Conservation (phyloP, 225 moss, liverwort and hornwort genomes). For the Rhytidiadelphus loreus region DNA sequence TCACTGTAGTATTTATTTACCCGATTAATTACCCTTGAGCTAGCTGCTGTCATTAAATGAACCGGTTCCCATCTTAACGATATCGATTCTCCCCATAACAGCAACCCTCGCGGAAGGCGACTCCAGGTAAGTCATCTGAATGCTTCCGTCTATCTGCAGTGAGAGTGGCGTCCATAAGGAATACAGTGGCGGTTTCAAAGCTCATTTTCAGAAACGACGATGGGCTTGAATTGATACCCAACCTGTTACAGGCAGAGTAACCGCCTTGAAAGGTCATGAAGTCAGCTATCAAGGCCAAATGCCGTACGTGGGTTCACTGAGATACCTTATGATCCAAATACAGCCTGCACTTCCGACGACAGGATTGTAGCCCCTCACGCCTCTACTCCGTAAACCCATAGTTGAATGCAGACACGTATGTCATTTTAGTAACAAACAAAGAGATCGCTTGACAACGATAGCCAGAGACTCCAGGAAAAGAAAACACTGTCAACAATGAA, state of each 20-base stretch:
- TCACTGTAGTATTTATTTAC: too few species aligned
- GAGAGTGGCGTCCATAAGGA: constrained; percentile 92
- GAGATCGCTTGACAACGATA: background rate
- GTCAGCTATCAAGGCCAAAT: constrained; percentile 81
- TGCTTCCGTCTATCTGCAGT: too few species aligned
- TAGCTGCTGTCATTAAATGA: constrained; percentile 67
- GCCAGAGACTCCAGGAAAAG: background rate
- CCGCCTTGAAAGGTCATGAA: constrained; percentile 97
- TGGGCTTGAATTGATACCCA: constrained; percentile 76
- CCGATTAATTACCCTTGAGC: constrained; percentile 17
- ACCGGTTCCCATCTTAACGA: constrained; percentile 89
- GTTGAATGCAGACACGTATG: background rate
- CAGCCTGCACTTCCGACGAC: constrained; percentile 81
- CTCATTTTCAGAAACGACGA: constrained; percentile 97
- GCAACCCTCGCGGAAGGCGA: constrained; percentile 88
- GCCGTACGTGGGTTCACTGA: constrained; percentile 80
- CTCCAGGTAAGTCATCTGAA: constrained; percentile 64
- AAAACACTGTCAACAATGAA: background rate
- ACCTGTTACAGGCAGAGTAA: constrained; percentile 78
- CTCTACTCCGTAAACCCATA: constrained; percentile 77
- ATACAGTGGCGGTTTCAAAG: constrained; percentile 89
- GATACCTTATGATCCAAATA: constrained; percentile 85
- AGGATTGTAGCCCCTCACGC: constrained; percentile 80
- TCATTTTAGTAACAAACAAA: background rate
- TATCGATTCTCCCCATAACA: constrained; percentile 89